Evolutionary conservation across 768 basidiomycete species (phyloP).

Genomic region (Naganishia friedmannii): DNA sequence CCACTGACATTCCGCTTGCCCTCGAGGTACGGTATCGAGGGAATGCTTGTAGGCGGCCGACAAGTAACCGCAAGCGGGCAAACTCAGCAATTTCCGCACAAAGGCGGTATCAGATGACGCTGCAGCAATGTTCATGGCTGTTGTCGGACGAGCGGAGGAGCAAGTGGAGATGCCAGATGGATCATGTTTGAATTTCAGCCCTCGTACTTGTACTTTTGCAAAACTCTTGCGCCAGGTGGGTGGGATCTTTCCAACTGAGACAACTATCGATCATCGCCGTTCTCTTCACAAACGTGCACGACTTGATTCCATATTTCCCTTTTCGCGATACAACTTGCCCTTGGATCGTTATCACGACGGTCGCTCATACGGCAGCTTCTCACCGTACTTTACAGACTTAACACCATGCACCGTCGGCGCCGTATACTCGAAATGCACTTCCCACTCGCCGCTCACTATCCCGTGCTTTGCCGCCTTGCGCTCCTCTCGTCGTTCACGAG

Average conservation of each 20-base stretch:
- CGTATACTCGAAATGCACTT: conserved; percentile 30
- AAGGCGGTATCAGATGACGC: conserved; percentile 1
- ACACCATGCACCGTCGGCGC: conserved; percentile 26
- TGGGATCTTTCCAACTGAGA: conserved; percentile 1
- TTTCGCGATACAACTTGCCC: neutral
- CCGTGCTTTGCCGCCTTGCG: neutral
- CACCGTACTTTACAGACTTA: conserved; percentile 19
- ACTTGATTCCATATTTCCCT: too few species aligned
- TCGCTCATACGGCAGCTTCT: conserved; percentile 15
- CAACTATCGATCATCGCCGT: neutral
- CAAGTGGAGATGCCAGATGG: neutral
- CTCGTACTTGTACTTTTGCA: too few species aligned
- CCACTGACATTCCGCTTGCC: conserved; percentile 27
- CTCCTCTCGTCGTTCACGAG: conserved; percentile 18
- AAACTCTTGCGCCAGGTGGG: neutral
- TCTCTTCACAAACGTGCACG: neutral
- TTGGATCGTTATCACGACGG: neutral
- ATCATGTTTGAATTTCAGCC: neutral
- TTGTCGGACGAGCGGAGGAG: neutral
- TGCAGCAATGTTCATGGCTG: neutral
- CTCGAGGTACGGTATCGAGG: neutral
- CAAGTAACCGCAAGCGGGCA: neutral
- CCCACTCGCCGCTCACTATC: conserved; percentile 21
- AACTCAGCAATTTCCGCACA: neutral
- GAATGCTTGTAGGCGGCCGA: conserved; percentile 10